Conservation (phyloP, 2,329 filamentous ascomycete genomes). For the Aureobasidium pullulans region DNA sequence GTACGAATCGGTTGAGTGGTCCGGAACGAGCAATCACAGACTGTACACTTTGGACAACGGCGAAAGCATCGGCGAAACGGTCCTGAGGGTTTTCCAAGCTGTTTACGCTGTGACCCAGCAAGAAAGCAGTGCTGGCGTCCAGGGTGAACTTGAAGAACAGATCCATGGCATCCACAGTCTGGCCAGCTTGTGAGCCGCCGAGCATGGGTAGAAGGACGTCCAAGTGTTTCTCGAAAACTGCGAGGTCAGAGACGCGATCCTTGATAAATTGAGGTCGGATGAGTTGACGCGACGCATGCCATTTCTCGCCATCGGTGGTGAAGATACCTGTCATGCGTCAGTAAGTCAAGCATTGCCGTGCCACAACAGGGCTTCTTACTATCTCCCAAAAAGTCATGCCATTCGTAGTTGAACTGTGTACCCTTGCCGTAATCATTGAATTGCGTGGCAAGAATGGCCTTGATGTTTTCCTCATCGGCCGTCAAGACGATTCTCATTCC, state of each 20-base stretch:
- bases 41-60: conserved; percentile 69
- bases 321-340: conserved; percentile 39
- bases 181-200: conserved; percentile 25
- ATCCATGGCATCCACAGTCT: conserved; percentile 61
- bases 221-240: conserved; percentile 74
- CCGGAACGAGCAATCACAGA: conserved; percentile 58
- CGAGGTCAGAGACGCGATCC: conserved; percentile 73
- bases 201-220: conserved; percentile 65
- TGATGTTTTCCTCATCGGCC: conserved; percentile 80
- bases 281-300: conserved; percentile 74
- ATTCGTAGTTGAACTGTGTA: conserved; percentile 63
- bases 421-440: conserved; percentile 84
- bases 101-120: conserved; percentile 69
- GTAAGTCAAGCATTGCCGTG: neutral
- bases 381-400: conserved; percentile 67
- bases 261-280: conserved; percentile 82
- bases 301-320: conserved; percentile 68
- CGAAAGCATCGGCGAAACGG: conserved; percentile 74
- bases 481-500: conserved; percentile 64
- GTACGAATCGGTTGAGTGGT: conserved; percentile 56
- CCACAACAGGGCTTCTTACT: conserved; percentile 51
- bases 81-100: conserved; percentile 51
- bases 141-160: conserved; percentile 81
- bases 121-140: conserved; percentile 78
- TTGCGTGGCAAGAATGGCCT: conserved; percentile 80